phyloP scores from a whole-genome alignment of 345 rosid genomes.

The Pistacia atlantica region DNA sequence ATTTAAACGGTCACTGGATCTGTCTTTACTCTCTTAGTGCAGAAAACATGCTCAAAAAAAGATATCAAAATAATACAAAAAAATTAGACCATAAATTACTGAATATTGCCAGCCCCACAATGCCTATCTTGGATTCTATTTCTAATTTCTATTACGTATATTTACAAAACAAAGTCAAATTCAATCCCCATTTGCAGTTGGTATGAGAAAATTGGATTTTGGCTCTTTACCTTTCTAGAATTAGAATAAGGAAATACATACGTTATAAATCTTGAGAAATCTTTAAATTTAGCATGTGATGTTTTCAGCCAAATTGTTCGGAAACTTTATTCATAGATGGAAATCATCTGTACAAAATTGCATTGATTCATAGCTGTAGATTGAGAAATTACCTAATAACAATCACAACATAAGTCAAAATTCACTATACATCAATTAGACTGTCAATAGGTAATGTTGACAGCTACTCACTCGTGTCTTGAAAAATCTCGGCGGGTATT shows the following conservation, averaged over 20 bases:
- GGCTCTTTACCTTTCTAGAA: no score
- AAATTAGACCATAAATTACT: background rate
- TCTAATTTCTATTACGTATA: background rate
- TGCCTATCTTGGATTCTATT: background rate
- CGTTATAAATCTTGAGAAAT: no score
- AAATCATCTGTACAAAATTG: background rate
- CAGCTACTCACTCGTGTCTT: constrained; percentile 2
- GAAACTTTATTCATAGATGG: background rate
- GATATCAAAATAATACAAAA: background rate
- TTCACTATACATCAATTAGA: background rate
- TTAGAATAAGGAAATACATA: no score
- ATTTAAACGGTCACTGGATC: constrained; percentile 43
- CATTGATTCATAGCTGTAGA: background rate
- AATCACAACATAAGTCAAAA: background rate
- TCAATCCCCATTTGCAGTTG: no score
- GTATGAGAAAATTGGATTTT: no score
- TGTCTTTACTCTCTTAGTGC: background rate
- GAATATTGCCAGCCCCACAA: background rate
- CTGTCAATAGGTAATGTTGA: constrained; percentile 1
- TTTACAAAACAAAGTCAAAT: no score
- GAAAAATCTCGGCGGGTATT: constrained; percentile 18
- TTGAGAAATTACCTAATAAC: background rate
- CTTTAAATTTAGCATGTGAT: no score
- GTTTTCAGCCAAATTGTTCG: no score
- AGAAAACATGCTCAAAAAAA: background rate